These are phyloP conservation scores for Cyberlindnera euphorbiiphila DNA, from an alignment of 805 yeast species.

Conservation along the genomic window DNA sequence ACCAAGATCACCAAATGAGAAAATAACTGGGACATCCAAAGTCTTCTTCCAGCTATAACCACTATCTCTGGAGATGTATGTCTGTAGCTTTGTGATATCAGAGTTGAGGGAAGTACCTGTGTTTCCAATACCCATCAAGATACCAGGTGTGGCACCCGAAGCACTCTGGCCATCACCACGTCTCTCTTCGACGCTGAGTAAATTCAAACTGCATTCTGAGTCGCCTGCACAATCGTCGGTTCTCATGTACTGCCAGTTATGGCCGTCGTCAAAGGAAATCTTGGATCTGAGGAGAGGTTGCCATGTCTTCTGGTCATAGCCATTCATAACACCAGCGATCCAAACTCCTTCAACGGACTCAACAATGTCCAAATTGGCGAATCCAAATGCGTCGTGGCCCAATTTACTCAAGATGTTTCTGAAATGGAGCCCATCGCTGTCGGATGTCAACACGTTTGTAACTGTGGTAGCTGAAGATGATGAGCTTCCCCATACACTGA, in stretches of 20 bases:
- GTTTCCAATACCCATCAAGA: constrained; percentile 40
- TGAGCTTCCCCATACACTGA: constrained; percentile 30
- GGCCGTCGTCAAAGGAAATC: constrained; percentile 39
- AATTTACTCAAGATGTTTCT: constrained; percentile 38
- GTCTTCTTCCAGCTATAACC: constrained; percentile 69
- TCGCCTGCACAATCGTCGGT: constrained; percentile 29
- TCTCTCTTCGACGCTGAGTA: constrained; percentile 33
- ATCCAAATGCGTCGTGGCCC: constrained; percentile 29
- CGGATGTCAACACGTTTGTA: constrained; percentile 33
- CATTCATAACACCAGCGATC: constrained; percentile 40
- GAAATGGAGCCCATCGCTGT: constrained; percentile 51
- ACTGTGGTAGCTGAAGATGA: constrained; percentile 11
- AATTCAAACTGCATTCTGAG: constrained; percentile 32
- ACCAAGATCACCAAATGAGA: constrained; percentile 75
- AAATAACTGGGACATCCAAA: constrained; percentile 47
- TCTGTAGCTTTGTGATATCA: constrained; percentile 29
- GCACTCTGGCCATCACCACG: constrained; percentile 28
- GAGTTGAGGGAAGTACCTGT: constrained; percentile 26
- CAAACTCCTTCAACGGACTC: constrained; percentile 64
- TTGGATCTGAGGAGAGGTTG: constrained; percentile 28
- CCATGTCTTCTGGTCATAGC: constrained; percentile 17
- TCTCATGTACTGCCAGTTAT: constrained; percentile 31
- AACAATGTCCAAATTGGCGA: constrained; percentile 36
- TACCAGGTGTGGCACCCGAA: constrained; percentile 41
- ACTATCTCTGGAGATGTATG: constrained; percentile 74